A percentile compares a stretch with the other conserved stretches of the same genome.
Conservation (phyloP, 1,139 yeast species). For the Geotrichum restrictum region DNA sequence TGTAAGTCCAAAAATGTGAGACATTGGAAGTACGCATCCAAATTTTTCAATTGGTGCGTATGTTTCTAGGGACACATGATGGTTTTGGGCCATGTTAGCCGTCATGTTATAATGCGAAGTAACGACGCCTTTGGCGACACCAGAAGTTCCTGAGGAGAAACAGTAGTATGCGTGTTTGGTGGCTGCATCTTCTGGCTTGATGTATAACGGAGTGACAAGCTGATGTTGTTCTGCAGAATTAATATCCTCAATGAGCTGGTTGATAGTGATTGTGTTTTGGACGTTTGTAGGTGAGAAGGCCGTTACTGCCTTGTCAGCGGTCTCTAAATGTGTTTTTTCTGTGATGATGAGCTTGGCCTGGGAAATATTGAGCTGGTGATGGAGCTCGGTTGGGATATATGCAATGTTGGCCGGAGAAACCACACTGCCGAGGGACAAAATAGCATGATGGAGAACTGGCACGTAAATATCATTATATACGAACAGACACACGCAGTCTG, state of each 20-base stretch:
- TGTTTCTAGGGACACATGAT: slow-evolving; percentile 18
- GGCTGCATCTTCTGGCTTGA: slow-evolving; percentile 24
- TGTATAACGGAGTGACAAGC: slow-evolving; percentile 2
- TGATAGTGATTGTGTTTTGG: slow-evolving; percentile 24
- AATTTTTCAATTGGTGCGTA: background rate
- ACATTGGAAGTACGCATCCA: slow-evolving; percentile 38
- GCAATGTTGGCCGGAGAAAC: slow-evolving; percentile 40
- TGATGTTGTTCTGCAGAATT: slow-evolving; percentile 11
- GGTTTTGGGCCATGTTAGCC: slow-evolving; percentile 32
- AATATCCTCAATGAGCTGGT: slow-evolving; percentile 20
- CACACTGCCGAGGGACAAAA: slow-evolving; percentile 37
- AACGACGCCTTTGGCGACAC: slow-evolving; percentile 69
- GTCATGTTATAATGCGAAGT: slow-evolving; percentile 49
- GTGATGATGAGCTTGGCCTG: slow-evolving; percentile 34
- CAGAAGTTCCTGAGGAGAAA: slow-evolving; percentile 77
- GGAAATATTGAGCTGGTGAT: slow-evolving; percentile 36
- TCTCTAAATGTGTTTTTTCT: slow-evolving; percentile 24
- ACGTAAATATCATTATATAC: slow-evolving; percentile 34
- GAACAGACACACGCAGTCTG: slow-evolving; percentile 37
- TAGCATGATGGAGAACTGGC: slow-evolving; percentile 35
- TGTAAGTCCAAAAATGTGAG: slow-evolving; percentile 40
- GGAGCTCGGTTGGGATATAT: slow-evolving; percentile 37
- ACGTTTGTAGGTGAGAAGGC: slow-evolving; percentile 19
- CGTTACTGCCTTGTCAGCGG: slow-evolving; percentile 34
- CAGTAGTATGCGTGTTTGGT: slow-evolving; percentile 39